phyloP scores from a whole-genome alignment of 495 filamentous ascomycete genomes.

The Melanomma pulvis-pyrius region DNA sequence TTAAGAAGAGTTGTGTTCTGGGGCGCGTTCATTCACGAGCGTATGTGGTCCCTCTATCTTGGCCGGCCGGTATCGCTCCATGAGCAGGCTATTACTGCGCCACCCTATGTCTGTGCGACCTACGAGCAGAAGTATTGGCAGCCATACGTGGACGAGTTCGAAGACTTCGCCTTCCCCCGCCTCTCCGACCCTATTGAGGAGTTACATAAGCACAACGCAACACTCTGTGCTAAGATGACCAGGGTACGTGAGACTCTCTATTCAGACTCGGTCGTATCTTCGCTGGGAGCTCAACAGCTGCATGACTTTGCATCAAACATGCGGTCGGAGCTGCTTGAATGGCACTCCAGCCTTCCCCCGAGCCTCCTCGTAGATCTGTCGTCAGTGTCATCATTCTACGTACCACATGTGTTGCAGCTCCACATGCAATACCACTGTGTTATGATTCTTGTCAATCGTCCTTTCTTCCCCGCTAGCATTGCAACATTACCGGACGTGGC shows the following conservation, averaged over 20 bases:
- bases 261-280: background rate
- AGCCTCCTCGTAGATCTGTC: background rate
- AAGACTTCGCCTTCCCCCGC: background rate
- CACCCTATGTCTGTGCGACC: background rate
- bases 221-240: constrained; percentile 7
- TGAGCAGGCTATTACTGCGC: constrained; percentile 29
- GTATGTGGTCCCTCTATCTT: constrained; percentile 42
- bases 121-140: background rate
- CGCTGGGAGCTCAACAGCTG: background rate
- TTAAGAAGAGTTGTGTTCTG: constrained; percentile 54
- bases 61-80: constrained; percentile 17
- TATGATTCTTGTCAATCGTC: background rate
- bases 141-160: constrained; percentile 8
- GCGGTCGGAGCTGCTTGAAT: background rate
- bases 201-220: background rate
- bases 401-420: background rate
- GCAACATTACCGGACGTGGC: background rate
- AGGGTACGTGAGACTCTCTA: background rate
- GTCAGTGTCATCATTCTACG: background rate
- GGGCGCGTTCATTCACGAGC: constrained; percentile 53
- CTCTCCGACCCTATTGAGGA: constrained; percentile 2
- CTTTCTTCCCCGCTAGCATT: background rate
- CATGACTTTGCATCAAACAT: background rate
- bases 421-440: background rate
- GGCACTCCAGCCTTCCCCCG: background rate